Evolutionary conservation across 1,139 yeast genomes (phyloP).

Genomic region (Geotrichum siamense): DNA sequence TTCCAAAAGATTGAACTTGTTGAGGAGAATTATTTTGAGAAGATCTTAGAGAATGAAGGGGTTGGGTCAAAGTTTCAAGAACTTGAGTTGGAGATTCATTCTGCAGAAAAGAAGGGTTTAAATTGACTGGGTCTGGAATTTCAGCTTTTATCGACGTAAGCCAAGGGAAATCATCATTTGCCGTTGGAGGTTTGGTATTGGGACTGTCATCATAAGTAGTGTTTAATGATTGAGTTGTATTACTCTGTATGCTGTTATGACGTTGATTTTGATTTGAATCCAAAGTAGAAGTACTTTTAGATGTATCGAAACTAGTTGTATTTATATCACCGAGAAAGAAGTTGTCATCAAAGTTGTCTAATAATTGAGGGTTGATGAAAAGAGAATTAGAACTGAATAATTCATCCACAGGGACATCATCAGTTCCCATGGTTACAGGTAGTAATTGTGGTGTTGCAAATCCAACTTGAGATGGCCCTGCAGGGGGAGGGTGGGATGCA

Average conservation of each 20-base stretch:
- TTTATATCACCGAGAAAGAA: slow-evolving; percentile 7
- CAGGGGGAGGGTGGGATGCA: slow-evolving; percentile 24
- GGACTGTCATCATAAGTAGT: slow-evolving; percentile 14
- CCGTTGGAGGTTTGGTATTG: slow-evolving; percentile 6
- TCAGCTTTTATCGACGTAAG: slow-evolving; percentile 14
- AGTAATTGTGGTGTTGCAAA: slow-evolving; percentile 72
- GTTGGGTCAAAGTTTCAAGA: slow-evolving; percentile 6
- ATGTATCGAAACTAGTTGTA: slow-evolving; percentile 19
- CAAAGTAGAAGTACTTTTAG: slow-evolving; percentile 9
- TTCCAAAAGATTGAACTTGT: neutral
- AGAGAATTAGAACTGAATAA: slow-evolving; percentile 27
- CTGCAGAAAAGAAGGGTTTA: slow-evolving; percentile 6
- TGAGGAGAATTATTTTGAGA: slow-evolving; percentile 7
- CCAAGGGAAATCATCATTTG: slow-evolving; percentile 19
- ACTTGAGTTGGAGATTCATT: slow-evolving; percentile 4
- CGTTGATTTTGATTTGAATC: slow-evolving; percentile 6
- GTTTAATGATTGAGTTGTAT: slow-evolving; percentile 5
- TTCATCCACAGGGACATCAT: slow-evolving; percentile 26
- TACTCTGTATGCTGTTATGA: slow-evolving; percentile 8
- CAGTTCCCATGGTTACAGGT: slow-evolving; percentile 30
- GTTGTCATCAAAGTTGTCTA: slow-evolving; percentile 20
- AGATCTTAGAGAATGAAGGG: neutral
- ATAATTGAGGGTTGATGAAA: slow-evolving; percentile 33
- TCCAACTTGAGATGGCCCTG: slow-evolving; percentile 57
- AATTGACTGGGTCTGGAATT: slow-evolving; percentile 7